Percentiles rank a stretch among this genome's conserved stretches.
Evolutionary conservation across 2,329 filamentous ascomycete genomes (phyloP).

Genomic region (Aspergillus melleus): DNA sequence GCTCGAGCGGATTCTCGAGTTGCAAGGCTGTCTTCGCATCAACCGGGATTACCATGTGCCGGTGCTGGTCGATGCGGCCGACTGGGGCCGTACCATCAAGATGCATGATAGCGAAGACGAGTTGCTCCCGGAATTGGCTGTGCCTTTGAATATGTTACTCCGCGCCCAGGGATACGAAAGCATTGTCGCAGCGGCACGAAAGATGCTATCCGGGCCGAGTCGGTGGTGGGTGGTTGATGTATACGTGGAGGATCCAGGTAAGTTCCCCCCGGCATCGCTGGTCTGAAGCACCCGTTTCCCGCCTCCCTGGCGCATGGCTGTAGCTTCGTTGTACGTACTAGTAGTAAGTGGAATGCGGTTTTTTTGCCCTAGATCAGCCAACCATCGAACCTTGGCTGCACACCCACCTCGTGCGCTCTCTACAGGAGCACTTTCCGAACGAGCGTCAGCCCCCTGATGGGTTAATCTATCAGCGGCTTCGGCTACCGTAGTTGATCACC

Average conservation of each 20-base stretch:
- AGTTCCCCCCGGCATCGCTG: not conserved
- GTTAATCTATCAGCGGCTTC: constrained; percentile 13
- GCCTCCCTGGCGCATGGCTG: not conserved
- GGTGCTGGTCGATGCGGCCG: constrained; percentile 2
- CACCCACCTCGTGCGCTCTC: constrained; percentile 1
- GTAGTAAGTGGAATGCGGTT: not conserved
- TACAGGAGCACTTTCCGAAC: constrained; percentile 12
- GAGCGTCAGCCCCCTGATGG: constrained; percentile 11
- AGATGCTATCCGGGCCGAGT: not conserved
- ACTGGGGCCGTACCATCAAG: constrained; percentile 12
- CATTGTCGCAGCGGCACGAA: constrained; percentile 9
- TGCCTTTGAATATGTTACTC: constrained; percentile 6
- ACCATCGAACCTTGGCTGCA: not conserved
- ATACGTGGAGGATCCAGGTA: constrained; percentile 7
- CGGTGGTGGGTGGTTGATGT: constrained; percentile 18
- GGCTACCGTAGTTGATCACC: too few relatives aligned
- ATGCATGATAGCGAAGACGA: not conserved
- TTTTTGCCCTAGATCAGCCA: not conserved
- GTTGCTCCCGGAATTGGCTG: constrained; percentile 1
- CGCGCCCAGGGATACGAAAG: constrained; percentile 6
- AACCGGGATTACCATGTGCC: constrained; percentile 12
- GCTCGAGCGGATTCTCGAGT: constrained; percentile 8
- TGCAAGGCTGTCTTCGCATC: constrained; percentile 10
- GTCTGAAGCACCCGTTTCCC: not conserved
- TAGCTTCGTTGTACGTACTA: not conserved